These are phyloP conservation scores for Alnus glutinosa DNA, from an alignment of 306 rosid species.

Conservation along the genomic window DNA sequence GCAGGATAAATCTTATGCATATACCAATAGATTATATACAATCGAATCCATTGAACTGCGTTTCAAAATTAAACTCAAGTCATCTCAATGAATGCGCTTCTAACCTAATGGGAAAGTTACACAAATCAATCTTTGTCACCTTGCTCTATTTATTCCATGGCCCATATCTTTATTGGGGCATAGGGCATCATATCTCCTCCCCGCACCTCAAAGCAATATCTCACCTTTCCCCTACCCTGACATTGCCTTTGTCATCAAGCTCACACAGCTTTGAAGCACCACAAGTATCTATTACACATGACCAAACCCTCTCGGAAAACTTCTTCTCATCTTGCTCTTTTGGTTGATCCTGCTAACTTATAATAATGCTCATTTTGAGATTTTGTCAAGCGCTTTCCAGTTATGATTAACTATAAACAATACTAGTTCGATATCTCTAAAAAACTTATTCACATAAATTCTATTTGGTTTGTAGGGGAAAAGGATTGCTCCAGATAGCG, in stretches of 20 bases:
- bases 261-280: neutral
- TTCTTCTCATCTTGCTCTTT: neutral
- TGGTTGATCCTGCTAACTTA: neutral
- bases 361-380: neutral
- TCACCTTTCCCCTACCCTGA: neutral
- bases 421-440: neutral
- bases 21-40: constrained; percentile 14
- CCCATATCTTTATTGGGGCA: neutral
- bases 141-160: neutral
- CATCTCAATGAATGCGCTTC: neutral
- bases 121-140: neutral
- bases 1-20: constrained; percentile 21
- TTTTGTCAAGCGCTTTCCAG: neutral
- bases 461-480: too few species aligned
- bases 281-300: neutral
- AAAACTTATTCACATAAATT: neutral
- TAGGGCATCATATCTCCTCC: neutral
- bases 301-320: neutral
- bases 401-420: neutral
- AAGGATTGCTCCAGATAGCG: too few species aligned
- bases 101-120: neutral
- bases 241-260: neutral
- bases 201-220: neutral
- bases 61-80: neutral
- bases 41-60: neutral